Evolutionary conservation across 2,329 filamentous ascomycete species (phyloP).

Genomic region (Fusarium avenaceum): DNA sequence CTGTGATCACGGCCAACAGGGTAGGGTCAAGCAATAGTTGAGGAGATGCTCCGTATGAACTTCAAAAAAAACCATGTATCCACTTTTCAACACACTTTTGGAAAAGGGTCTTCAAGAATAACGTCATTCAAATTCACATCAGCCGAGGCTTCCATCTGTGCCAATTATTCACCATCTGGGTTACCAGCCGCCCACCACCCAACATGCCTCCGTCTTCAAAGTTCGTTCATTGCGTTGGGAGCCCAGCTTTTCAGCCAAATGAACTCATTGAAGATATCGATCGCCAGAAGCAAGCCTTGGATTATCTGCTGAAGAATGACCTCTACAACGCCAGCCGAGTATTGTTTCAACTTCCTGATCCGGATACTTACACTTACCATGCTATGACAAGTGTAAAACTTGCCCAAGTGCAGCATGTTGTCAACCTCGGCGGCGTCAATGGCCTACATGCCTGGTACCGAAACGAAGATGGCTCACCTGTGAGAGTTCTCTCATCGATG

Average conservation of each 20-base stretch:
- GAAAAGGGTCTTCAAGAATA: not conserved
- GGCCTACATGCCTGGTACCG: slow-evolving; percentile 66
- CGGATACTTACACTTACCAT: slow-evolving; percentile 65
- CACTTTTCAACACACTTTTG: not conserved
- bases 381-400: slow-evolving; percentile 65
- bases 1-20: not conserved
- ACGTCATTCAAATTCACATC: slow-evolving; percentile 34
- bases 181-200: not conserved
- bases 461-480: slow-evolving; percentile 52
- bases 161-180: not conserved
- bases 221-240: slow-evolving; percentile 60
- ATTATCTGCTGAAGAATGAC: slow-evolving; percentile 60
- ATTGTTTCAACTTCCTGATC: slow-evolving; percentile 60
- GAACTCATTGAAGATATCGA: slow-evolving; percentile 56
- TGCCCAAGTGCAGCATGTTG: slow-evolving; percentile 62
- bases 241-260: slow-evolving; percentile 59
- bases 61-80: not conserved
- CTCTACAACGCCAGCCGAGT: slow-evolving; percentile 60
- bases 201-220: slow-evolving; percentile 49
- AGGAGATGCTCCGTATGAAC: no score
- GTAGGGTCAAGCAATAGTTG: not conserved
- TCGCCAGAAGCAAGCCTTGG: slow-evolving; percentile 55
- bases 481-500: slow-evolving; percentile 43
- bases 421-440: slow-evolving; percentile 60
- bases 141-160: slow-evolving; percentile 8